Conservation (phyloP, 495 filamentous ascomycete genomes). For the Daldinia childiae region DNA sequence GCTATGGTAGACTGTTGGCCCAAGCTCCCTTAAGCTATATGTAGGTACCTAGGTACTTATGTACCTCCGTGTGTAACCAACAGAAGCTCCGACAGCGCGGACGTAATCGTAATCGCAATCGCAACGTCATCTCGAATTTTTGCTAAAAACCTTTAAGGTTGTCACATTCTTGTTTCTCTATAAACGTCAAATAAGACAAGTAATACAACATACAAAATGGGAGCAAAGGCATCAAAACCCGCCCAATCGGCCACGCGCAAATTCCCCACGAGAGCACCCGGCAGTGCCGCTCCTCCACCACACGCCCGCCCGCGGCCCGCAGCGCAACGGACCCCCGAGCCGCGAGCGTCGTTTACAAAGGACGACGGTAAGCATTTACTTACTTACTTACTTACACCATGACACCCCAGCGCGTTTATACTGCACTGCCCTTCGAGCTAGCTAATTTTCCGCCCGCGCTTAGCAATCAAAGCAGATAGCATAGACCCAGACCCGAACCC, state of each 20-base stretch:
- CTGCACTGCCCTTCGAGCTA: background rate
- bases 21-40: constrained; percentile 1
- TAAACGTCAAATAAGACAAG: background rate
- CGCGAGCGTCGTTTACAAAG: constrained; percentile 47
- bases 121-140: constrained; percentile 34
- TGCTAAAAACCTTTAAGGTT: background rate
- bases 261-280: constrained; percentile 53
- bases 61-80: background rate
- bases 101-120: constrained; percentile 10
- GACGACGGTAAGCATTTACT: constrained; percentile 48
- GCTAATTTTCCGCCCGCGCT: background rate
- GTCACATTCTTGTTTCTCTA: background rate
- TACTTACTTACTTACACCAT: background rate
- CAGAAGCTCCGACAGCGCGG: background rate
- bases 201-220: constrained; percentile 29
- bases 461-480: constrained; percentile 49
- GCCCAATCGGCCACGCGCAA: constrained; percentile 52
- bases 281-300: constrained; percentile 45
- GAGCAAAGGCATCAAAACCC: constrained; percentile 47
- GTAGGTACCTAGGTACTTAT: background rate
- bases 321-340: constrained; percentile 26
- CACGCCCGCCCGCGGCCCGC: constrained; percentile 25
- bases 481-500: constrained; percentile 44
- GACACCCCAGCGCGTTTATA: background rate
- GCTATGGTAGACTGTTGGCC: background rate